Conservation (phyloP, 768 basidiomycete species). For the Podaxis mareebaensis region DNA sequence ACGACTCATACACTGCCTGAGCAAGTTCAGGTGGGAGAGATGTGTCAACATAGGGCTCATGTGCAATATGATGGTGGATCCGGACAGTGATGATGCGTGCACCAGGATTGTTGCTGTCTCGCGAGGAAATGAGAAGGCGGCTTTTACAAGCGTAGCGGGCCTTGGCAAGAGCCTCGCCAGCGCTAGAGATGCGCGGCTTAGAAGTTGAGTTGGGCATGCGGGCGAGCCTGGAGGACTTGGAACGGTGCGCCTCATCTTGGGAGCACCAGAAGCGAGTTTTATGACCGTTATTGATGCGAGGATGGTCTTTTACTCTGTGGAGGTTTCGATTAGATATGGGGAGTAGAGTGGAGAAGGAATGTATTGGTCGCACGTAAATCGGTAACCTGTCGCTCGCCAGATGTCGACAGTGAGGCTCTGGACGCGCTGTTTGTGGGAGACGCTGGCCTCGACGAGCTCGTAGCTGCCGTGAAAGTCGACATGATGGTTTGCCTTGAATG, state of each 20-base stretch:
- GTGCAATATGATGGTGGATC: slow-evolving; percentile 44
- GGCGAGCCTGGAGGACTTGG: slow-evolving; percentile 35
- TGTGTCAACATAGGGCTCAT: slow-evolving; percentile 43
- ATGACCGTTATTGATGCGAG: slow-evolving; percentile 44
- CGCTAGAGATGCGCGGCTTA: slow-evolving; percentile 37
- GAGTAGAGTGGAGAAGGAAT: slow-evolving; percentile 6
- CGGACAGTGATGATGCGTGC: slow-evolving; percentile 36
- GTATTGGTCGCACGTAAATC: slow-evolving; percentile 42
- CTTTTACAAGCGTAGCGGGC: slow-evolving; percentile 45
- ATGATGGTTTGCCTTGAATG: slow-evolving; percentile 32
- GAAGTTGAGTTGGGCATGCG: slow-evolving; percentile 25
- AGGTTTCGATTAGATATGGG: slow-evolving; percentile 7
- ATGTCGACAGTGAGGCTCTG: slow-evolving; percentile 44
- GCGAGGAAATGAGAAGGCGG: slow-evolving; percentile 46
- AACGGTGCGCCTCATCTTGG: slow-evolving; percentile 46
- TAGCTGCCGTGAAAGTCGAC: slow-evolving; percentile 47
- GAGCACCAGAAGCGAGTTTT: slow-evolving; percentile 55
- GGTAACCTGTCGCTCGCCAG: slow-evolving; percentile 49
- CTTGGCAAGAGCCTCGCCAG: slow-evolving; percentile 40
- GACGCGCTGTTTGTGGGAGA: slow-evolving; percentile 42
- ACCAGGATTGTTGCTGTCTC: slow-evolving; percentile 28
- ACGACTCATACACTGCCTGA: slow-evolving; percentile 34
- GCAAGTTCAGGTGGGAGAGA: slow-evolving; percentile 38
- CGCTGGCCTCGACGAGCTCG: slow-evolving; percentile 27
- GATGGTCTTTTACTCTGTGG: slow-evolving; percentile 50